Evolutionary conservation across 768 basidiomycete species (phyloP), one percentile per base, ranked within the genome.

Genomic region (Amanita inopinata): DNA sequence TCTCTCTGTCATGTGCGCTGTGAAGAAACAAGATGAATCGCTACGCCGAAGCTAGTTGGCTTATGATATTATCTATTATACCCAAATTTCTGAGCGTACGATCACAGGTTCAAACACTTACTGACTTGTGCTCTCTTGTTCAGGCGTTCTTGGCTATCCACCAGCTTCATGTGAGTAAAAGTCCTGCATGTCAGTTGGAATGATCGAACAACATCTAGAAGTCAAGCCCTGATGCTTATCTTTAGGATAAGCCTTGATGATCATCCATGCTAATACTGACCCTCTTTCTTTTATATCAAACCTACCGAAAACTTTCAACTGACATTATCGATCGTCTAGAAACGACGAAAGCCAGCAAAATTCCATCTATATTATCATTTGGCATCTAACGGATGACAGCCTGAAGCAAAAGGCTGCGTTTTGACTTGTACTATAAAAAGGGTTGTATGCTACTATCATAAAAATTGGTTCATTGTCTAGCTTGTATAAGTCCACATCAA

Each of bases 241-340:
- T 76, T 45, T 75, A 71, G 80, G 80, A 82, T 70, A 60, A 64
- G 67, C 54, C 60, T 67, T 83, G 82, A 83, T 69, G 83, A 85
- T 66, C 60, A 62, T 71, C 83, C 85, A 88, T 89, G 85, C 85
- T 89, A 88, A 89, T 88, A 72, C 83, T 89, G 86, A 76, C 58
- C 48, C 51, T n/a, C n/a, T 36, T 38, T 31, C 33, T 35, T 15
- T 25, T 39, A 5, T 9, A 20, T 12, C 15, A 12, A 28, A 7
- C 3, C 15, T 22, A 7, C 35, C 20, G 6, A 5, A 14, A 19
- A 11, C 12, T 36, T 15, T 18, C 8, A n/a, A 23, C 43, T 44
- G 25, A 44, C n/a, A 17, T 37, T 12, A 32, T 20, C 20, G 28
- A n/a, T 15, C 14, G 19, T 23, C 2, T 18, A 39, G 38, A 28